Evolutionary conservation across 169 alveolate genomes (phyloP), one percentile per base, ranked within the genome.

Genomic region (Pseudocohnilembus persalinus): DNA sequence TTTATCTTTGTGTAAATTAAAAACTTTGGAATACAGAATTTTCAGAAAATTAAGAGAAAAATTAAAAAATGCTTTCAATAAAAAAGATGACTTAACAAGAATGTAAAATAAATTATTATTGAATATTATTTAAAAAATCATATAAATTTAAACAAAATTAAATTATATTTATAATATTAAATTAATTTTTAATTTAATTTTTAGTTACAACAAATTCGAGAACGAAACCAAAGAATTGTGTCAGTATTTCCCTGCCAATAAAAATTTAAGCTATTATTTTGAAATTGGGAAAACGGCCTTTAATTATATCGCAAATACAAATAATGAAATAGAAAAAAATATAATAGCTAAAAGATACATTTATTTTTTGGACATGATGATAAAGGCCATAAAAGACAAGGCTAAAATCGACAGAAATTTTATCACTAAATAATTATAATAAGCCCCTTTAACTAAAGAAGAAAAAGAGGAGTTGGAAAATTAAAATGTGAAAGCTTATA

Each of bases 11-110:
- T 89, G 90, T 68, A 94, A 94, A 84, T 33, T 94, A 29, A 94
- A 94, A 82, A 94, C 96, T 29, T 83, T 94, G 76, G 97, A 94
- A 77, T 94, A 94, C 81, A 92, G 96, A 84, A 87, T 92, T 20
- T 92, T 90, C 73, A 84, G 97, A 83, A 94, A 94, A 83, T 78
- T 94, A 20, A 90, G 97, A 93, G 97, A 93, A 92, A 93, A 93
- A 82, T 88, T 92, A 0, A 90, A 90, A 80, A 90, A 88, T 83
- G 88, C 84, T 79, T 78, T 85, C 30, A 81, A 79, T 29, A 74
- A 68, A 16, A 89, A 64, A 74, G 79, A 34, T 1, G 64, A 65
- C 31, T 49, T 29, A 20, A 31, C 31, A 0, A 76, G 49, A 72
- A 32, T 75, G 31, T 74, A 74, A 25, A 73, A 73, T 24, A 74